A percentile compares a stretch with the other conserved stretches of the same genome.
Conservation (phyloP, 108 stramenopile genomes). For the Chaetoceros tenuissimus region DNA sequence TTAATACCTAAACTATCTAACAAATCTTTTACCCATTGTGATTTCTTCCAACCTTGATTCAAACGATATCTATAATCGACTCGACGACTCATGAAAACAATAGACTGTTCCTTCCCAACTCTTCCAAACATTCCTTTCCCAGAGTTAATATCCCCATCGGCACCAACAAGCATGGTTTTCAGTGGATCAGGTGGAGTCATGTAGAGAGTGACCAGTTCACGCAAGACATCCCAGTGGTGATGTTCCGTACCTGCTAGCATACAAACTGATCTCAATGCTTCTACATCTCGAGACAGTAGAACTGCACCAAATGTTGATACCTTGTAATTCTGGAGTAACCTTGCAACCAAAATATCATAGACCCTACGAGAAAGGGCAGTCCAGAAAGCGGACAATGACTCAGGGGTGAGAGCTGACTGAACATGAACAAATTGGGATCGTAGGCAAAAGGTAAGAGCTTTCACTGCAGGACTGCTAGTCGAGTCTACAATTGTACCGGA, state of each 20-base stretch:
- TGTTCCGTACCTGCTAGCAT: slow-evolving; percentile 77
- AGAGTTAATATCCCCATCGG: slow-evolving; percentile 70
- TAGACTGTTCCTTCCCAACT: slow-evolving; percentile 61
- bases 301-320: slow-evolving; percentile 78
- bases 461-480: slow-evolving; percentile 73
- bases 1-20: slow-evolving; percentile 59
- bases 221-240: slow-evolving; percentile 71
- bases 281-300: slow-evolving; percentile 71
- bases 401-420: slow-evolving; percentile 69
- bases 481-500: slow-evolving; percentile 63
- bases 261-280: slow-evolving; percentile 68
- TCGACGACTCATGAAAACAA: slow-evolving; percentile 79
- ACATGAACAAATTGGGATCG: slow-evolving; percentile 74
- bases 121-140: slow-evolving; percentile 74
- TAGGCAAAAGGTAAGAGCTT: slow-evolving; percentile 73
- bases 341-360: slow-evolving; percentile 69
- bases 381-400: slow-evolving; percentile 76
- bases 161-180: slow-evolving; percentile 71
- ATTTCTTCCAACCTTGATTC: slow-evolving; percentile 51
- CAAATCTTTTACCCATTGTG: slow-evolving; percentile 61
- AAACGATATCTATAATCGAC: slow-evolving; percentile 72
- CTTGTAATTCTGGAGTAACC: slow-evolving; percentile 63
- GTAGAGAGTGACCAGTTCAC: slow-evolving; percentile 72
- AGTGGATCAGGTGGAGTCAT: slow-evolving; percentile 83
- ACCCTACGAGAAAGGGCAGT: slow-evolving; percentile 78